A percentile compares a stretch with the other conserved stretches of the same genome.
phyloP scores from a whole-genome alignment of 2,329 filamentous ascomycete genomes.

The Aspergillus hortae region DNA sequence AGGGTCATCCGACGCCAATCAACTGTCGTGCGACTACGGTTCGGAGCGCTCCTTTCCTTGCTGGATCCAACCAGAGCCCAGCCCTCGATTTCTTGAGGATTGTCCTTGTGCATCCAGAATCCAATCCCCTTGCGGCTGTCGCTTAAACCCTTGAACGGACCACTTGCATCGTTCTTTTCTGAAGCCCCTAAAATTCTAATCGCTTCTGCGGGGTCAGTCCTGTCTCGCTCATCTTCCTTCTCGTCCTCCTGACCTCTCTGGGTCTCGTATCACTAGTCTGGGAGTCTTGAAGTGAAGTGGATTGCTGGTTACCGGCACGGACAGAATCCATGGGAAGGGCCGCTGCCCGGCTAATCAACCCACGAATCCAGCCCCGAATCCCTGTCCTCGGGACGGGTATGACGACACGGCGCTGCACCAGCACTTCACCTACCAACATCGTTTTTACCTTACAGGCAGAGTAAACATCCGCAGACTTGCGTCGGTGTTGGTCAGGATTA shows the following conservation, averaged over 20 bases:
- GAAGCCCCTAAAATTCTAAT: not conserved
- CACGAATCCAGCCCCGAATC: not conserved
- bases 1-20: slow-evolving; percentile 11
- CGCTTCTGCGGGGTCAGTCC: not conserved
- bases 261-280: not conserved
- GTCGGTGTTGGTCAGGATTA: too few species aligned
- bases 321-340: not conserved
- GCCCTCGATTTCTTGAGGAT: slow-evolving; percentile 5
- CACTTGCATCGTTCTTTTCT: slow-evolving; percentile 6
- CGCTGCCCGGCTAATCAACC: not conserved
- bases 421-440: not conserved
- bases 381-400: not conserved
- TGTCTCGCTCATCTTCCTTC: not conserved
- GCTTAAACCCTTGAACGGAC: slow-evolving; percentile 10
- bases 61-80: slow-evolving; percentile 13
- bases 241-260: not conserved
- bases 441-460: too few species aligned
- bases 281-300: too few species aligned
- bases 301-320: not conserved
- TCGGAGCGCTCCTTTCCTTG: slow-evolving; percentile 28
- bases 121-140: slow-evolving; percentile 8
- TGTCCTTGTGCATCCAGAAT: slow-evolving; percentile 2
- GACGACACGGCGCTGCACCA: not conserved
- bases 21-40: slow-evolving; percentile 30
- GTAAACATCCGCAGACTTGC: too few species aligned